Conservation (phyloP, 164 flowering plant species). For the Nymphaea thermarum region DNA sequence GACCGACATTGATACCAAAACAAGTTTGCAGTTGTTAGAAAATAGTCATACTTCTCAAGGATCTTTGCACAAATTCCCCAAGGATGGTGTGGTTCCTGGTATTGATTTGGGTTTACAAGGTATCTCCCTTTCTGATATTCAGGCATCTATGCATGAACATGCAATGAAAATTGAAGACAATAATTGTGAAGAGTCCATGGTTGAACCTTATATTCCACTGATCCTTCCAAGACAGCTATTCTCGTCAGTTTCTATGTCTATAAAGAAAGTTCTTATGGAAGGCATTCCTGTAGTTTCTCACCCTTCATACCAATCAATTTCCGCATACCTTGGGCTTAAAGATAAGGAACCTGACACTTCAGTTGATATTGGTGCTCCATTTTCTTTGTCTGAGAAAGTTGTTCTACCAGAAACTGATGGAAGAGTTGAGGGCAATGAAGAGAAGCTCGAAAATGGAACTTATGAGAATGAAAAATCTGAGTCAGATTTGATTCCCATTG, state of each 20-base stretch:
- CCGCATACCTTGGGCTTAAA: slow-evolving; percentile 29
- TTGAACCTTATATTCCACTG: slow-evolving; percentile 20
- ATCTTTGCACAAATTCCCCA: neutral
- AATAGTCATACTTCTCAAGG: neutral
- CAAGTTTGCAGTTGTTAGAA: neutral
- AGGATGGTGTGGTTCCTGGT: neutral
- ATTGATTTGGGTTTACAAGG: neutral
- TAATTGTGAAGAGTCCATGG: neutral
- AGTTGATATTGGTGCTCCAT: neutral
- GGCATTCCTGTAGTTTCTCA: slow-evolving; percentile 29
- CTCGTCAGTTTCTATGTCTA: slow-evolving; percentile 41
- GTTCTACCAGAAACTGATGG: neutral
- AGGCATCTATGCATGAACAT: neutral
- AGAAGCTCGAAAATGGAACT: slow-evolving; percentile 10
- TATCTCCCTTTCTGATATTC: neutral
- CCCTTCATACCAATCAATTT: slow-evolving; percentile 25
- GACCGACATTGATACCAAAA: neutral
- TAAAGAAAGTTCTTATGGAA: slow-evolving; percentile 37
- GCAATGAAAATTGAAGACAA: neutral
- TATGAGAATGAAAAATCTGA: slow-evolving; percentile 13
- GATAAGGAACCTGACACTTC: slow-evolving; percentile 17
- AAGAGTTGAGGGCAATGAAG: slow-evolving; percentile 19
- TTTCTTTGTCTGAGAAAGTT: neutral
- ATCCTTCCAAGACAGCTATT: slow-evolving; percentile 31
- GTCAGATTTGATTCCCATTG: neutral